Evolutionary conservation across 176 grass and related monocot genomes (phyloP).

Genomic region (Eragrostis curvula): DNA sequence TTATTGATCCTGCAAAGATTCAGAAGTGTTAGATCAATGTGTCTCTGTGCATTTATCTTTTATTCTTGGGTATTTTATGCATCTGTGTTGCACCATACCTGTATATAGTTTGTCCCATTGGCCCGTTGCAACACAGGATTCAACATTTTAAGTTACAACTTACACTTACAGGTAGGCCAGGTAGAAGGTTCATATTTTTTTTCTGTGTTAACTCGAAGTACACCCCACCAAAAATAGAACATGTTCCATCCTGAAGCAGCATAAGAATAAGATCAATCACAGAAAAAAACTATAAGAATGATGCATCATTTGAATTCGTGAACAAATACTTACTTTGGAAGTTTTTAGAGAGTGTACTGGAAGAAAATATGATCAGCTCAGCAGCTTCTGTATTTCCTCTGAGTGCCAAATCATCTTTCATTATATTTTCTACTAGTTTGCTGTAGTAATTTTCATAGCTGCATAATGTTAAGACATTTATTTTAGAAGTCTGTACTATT

Average conservation of each 20-base stretch:
- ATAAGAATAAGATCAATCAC: constrained; percentile 19
- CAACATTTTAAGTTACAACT: constrained; percentile 38
- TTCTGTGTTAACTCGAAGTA: constrained; percentile 61
- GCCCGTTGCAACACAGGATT: not conserved
- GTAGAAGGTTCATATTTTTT: constrained; percentile 19
- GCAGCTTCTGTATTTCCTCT: constrained; percentile 47
- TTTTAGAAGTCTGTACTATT: constrained; percentile 10
- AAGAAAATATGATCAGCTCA: constrained; percentile 67
- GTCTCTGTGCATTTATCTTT: not conserved
- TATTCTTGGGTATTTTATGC: not conserved
- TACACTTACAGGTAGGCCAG: constrained; percentile 28
- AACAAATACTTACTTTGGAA: constrained; percentile 61
- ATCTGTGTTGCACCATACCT: not conserved
- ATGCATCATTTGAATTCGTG: constrained; percentile 35
- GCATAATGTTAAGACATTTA: constrained; percentile 26
- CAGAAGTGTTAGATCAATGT: not conserved
- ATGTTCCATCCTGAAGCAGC: constrained; percentile 80
- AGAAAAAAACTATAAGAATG: constrained; percentile 12
- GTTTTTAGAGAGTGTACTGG: constrained; percentile 71
- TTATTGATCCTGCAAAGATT: not conserved
- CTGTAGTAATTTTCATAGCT: constrained; percentile 64
- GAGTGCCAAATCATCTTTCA: constrained; percentile 55
- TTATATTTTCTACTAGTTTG: constrained; percentile 60
- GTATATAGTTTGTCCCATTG: not conserved
- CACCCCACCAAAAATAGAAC: constrained; percentile 82